Conservation (phyloP, 345 rosid genomes). For the Adansonia digitata region DNA sequence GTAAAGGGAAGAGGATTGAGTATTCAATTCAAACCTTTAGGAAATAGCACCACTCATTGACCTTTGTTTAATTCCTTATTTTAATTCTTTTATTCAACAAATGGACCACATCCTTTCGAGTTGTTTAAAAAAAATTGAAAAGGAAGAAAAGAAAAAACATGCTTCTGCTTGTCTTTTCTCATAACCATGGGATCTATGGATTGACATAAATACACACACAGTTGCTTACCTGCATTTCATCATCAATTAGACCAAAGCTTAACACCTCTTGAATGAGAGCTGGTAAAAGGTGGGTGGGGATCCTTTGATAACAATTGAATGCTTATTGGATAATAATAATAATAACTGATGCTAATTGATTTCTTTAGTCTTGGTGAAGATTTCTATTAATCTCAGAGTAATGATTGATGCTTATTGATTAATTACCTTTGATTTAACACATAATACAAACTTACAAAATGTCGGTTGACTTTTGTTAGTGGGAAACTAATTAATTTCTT, state of each 20-base stretch:
- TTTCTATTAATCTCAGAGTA: constrained; percentile 1
- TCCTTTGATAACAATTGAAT: constrained; percentile 26
- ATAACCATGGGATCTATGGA: constrained; percentile 55
- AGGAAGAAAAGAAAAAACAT: constrained; percentile 31
- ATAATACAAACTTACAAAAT: too few relatives aligned
- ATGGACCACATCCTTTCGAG: too few relatives aligned
- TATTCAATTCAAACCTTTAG: constrained; percentile 19
- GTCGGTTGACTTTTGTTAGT: too few relatives aligned
- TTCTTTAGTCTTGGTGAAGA: too few relatives aligned
- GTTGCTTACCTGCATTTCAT: constrained; percentile 17
- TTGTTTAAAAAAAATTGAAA: too few relatives aligned
- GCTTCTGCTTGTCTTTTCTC: constrained; percentile 70
- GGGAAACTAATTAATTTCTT: too few relatives aligned
- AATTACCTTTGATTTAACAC: too few relatives aligned
- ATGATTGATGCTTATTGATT: constrained; percentile 4
- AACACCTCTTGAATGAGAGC: constrained; percentile 40
- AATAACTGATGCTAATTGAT: too few relatives aligned
- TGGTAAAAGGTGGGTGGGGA: constrained; percentile 12
- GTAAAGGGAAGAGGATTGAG: constrained; percentile 16
- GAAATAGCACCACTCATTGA: constrained; percentile 35
- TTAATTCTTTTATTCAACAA: too few relatives aligned
- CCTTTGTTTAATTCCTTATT: constrained; percentile 26
- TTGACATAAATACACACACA: constrained; percentile 20
- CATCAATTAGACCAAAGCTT: constrained; percentile 43
- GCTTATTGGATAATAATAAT: constrained; percentile 15